Percentiles rank a stretch among this genome's conserved stretches.
Conservation (phyloP, 306 rosid genomes). For the Herpetospermum pedunculosum region DNA sequence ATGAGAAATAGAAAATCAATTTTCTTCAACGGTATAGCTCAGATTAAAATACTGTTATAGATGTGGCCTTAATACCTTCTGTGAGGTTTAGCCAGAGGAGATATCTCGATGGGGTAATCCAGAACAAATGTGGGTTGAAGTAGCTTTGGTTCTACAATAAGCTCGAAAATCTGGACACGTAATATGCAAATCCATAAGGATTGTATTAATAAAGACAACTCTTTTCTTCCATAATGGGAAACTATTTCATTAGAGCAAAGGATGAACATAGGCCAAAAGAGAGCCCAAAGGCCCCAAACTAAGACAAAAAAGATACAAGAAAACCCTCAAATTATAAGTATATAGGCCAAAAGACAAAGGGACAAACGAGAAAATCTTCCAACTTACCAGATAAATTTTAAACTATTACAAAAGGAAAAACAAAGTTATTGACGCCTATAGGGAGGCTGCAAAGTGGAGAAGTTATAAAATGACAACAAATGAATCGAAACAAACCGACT, state of each 20-base stretch:
- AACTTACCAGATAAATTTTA: background rate
- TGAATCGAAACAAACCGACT: background rate
- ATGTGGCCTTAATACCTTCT: constrained; percentile 44
- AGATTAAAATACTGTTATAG: background rate
- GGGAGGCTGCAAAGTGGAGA: background rate
- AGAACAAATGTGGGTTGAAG: constrained; percentile 94
- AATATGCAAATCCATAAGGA: background rate
- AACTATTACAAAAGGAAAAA: background rate
- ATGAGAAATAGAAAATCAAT: background rate
- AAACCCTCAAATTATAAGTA: background rate
- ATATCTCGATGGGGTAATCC: constrained; percentile 93
- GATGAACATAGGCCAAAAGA: background rate
- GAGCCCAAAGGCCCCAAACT: background rate
- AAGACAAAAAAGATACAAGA: background rate
- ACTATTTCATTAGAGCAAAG: background rate
- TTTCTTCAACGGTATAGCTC: background rate
- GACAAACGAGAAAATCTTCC: background rate
- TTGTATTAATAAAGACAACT: background rate
- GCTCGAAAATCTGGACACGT: constrained; percentile 70
- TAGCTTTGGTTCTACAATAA: constrained; percentile 77
- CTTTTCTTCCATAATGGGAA: background rate
- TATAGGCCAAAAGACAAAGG: background rate
- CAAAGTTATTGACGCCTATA: background rate
- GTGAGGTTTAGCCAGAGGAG: constrained; percentile 96
- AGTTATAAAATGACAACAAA: background rate